phyloP scores from a whole-genome alignment of 495 filamentous ascomycete species.

The Parachaetomium inaequale region DNA sequence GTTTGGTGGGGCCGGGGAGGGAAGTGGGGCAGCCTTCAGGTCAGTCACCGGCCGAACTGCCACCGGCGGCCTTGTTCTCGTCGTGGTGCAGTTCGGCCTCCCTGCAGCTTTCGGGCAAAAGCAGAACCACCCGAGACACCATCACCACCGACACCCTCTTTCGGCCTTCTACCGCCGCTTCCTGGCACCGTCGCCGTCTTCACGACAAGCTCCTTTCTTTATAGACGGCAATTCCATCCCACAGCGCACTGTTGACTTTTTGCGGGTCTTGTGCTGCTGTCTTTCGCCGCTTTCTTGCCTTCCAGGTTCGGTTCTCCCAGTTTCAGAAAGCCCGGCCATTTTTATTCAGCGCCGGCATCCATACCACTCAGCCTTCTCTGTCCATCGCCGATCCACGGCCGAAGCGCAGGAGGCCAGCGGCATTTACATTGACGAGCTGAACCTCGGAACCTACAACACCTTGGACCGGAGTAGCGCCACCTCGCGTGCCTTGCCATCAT shows the following conservation, averaged over 20 bases:
- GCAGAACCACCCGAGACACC: neutral
- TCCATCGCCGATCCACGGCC: neutral
- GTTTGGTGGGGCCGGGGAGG: neutral
- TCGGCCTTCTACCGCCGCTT: neutral
- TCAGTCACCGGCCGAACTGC: constrained; percentile 11
- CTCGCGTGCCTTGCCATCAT: constrained; percentile 21
- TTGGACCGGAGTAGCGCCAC: constrained; percentile 3
- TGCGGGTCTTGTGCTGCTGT: neutral
- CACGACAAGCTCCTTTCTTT: neutral
- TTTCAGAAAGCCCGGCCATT: constrained; percentile 34
- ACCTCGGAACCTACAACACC: neutral
- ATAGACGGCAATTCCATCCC: neutral
- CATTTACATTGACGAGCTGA: neutral
- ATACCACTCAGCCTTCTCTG: neutral
- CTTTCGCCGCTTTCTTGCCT: neutral
- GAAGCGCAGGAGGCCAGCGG: neutral
- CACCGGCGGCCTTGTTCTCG: no score
- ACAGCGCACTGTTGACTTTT: neutral
- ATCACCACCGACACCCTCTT: neutral
- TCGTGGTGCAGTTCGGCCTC: no score
- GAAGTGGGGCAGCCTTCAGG: constrained; percentile 13
- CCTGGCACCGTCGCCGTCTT: neutral
- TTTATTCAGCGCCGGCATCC: constrained; percentile 36
- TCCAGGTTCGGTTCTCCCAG: neutral
- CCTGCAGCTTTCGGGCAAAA: constrained; percentile 7